Conservation (phyloP, 306 rosid genomes). For the Echinosophora koreensis region DNA sequence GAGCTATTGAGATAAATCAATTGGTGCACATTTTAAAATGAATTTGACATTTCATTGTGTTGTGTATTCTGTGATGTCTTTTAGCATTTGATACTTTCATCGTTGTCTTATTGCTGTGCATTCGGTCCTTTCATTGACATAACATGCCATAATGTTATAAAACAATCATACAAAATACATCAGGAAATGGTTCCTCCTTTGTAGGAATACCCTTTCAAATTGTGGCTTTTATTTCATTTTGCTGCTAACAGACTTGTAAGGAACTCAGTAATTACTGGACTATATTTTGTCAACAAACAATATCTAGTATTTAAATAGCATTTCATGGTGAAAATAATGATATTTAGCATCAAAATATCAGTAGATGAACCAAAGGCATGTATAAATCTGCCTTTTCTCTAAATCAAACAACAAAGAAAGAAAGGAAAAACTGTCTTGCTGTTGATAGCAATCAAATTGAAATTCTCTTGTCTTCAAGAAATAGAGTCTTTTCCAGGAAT, state of each 20-base stretch:
- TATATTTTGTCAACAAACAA: constrained; percentile 8
- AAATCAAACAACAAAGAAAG: neutral
- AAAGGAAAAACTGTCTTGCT: neutral
- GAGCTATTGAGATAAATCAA: constrained; percentile 31
- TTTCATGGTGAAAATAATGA: constrained; percentile 5
- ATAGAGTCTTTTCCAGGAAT: constrained; percentile 22
- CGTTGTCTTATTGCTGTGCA: constrained; percentile 12
- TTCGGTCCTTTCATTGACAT: neutral
- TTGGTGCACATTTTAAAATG: neutral
- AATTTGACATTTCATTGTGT: constrained; percentile 3
- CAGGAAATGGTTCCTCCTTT: constrained; percentile 9
- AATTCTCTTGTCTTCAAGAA: constrained; percentile 29
- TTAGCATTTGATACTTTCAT: constrained; percentile 13
- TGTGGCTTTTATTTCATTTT: constrained; percentile 14
- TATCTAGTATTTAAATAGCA: constrained; percentile 2
- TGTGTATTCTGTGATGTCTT: constrained; percentile 27
- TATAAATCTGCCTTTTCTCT: neutral
- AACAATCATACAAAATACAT: constrained; percentile 11
- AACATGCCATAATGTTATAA: constrained; percentile 9
- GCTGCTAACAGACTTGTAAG: constrained; percentile 27
- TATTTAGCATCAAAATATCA: constrained; percentile 16
- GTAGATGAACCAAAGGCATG: constrained; percentile 27
- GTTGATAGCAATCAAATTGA: constrained; percentile 13
- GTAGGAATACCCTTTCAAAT: constrained; percentile 25
- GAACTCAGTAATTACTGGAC: neutral